phyloP scores from a whole-genome alignment of 257 asterid genomes.

The Buddleja alternifolia region DNA sequence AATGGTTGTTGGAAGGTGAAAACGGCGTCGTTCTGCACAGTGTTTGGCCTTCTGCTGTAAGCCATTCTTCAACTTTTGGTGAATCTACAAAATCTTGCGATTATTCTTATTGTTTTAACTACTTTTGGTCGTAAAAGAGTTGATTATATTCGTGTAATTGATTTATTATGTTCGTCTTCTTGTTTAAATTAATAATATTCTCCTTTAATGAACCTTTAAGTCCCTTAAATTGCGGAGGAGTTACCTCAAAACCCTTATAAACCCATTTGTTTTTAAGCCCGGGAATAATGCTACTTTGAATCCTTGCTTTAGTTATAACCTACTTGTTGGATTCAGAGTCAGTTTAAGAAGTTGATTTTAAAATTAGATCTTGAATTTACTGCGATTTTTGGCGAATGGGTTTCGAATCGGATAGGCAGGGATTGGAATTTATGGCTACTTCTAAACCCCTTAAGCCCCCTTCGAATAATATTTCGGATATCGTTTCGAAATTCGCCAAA shows the following conservation, averaged over 20 bases:
- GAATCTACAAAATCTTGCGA: conserved; percentile 24
- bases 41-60: conserved; percentile 34
- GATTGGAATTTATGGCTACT: conserved; percentile 47
- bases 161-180: conserved; percentile 20
- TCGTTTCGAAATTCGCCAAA: conserved; percentile 53
- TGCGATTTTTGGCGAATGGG: conserved; percentile 38
- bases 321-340: conserved; percentile 22
- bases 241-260: background rate
- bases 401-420: conserved; percentile 43
- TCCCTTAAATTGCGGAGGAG: conserved; percentile 40
- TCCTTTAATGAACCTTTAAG: conserved; percentile 18
- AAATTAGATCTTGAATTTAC: conserved; percentile 38
- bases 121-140: conserved; percentile 24
- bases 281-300: conserved; percentile 39
- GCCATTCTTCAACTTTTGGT: conserved; percentile 17
- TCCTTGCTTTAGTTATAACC: conserved; percentile 30
- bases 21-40: conserved; percentile 31
- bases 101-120: background rate
- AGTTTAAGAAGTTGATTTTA: conserved; percentile 21
- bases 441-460: conserved; percentile 56
- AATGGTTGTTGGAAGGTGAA: conserved; percentile 25
- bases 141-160: conserved; percentile 8
- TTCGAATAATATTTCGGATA: conserved; percentile 55
- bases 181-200: background rate
- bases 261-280: conserved; percentile 38